Base-by-base conservation (phyloP, 2,329 filamentous ascomycete species). In the Nemania serpens region DNA sequence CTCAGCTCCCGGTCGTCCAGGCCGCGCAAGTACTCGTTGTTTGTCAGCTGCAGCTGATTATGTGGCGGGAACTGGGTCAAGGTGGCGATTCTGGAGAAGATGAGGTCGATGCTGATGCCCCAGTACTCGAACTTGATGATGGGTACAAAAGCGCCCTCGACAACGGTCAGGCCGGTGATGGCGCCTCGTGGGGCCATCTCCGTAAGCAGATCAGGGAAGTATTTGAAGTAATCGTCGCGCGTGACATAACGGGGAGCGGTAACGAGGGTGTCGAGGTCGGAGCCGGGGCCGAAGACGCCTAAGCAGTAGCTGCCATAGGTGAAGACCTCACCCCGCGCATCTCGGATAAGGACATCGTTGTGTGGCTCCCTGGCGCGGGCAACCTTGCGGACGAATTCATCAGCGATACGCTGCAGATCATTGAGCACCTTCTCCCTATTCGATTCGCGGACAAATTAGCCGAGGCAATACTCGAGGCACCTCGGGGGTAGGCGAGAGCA, bases 111-210 rank as follows among this genome's bases (percentile, higher is more conserved):
- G 75, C 91, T 95, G 74, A 99, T 96, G 51, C 89, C 91, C 53
- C 84, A 87, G 68, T 96, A 91, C 74, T 96, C 91, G 71, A 98
- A 91, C 75, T 97, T 98, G 80, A 99, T 98, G 74, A 99, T 96
- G 49, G 95, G 95, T 7, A 98, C 94, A 71, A 91, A 96, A 3
- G 94, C 92, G 71, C 96, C 94, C 49, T 89, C 89, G 39, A 99
- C 95, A 0, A 90, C 86, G 2, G 91, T 89, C 70, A 97, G 82
- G 73, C 96, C 91, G 62, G 90, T 89, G 69, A 98, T 91, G 61
- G 93, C 84, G n/a, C 88, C 90, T 39, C 86, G 79, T 9, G 90
- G 86, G 1, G 91, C 88, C 84, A 95, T 89, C 67, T 88, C 83
- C 68, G 89, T 80, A 50, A 99, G 85, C 49, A 96, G 79, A 18